Conservation (phyloP, 176 grass and related monocot species). For the Saccharum officinarum region DNA sequence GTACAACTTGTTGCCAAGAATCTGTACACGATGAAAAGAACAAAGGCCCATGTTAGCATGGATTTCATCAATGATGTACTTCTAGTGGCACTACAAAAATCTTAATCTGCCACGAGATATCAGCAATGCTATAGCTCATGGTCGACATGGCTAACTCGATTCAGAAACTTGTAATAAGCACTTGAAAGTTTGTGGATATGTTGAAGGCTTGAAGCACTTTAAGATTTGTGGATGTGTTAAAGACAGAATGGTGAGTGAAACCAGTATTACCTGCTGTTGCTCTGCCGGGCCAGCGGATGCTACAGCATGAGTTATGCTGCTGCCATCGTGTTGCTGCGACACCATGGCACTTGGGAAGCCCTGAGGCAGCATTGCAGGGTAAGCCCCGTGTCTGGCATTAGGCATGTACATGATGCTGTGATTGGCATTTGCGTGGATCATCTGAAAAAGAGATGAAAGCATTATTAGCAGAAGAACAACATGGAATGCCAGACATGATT, state of each 20-base stretch:
- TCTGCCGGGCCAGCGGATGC: constrained; percentile 21
- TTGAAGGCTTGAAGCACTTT: neutral
- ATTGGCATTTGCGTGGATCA: neutral
- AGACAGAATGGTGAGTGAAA: neutral
- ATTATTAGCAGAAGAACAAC: neutral
- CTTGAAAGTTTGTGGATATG: neutral
- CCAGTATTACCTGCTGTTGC: constrained; percentile 30
- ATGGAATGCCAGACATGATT: neutral
- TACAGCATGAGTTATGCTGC: constrained; percentile 10
- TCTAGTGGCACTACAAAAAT: neutral
- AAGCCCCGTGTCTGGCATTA: neutral
- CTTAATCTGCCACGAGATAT: neutral
- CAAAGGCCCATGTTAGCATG: neutral
- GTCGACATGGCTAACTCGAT: neutral
- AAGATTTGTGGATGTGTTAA: neutral
- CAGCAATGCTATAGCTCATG: neutral
- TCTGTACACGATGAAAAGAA: constrained; percentile 17
- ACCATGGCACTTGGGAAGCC: neutral
- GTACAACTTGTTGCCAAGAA: constrained; percentile 50
- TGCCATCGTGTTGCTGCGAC: neutral
- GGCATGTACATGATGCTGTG: constrained; percentile 20
- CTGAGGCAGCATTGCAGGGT: neutral
- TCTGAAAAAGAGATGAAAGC: neutral
- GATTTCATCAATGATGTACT: neutral
- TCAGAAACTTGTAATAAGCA: neutral